phyloP scores from a whole-genome alignment of 768 basidiomycete species.

The Russula sp. region DNA sequence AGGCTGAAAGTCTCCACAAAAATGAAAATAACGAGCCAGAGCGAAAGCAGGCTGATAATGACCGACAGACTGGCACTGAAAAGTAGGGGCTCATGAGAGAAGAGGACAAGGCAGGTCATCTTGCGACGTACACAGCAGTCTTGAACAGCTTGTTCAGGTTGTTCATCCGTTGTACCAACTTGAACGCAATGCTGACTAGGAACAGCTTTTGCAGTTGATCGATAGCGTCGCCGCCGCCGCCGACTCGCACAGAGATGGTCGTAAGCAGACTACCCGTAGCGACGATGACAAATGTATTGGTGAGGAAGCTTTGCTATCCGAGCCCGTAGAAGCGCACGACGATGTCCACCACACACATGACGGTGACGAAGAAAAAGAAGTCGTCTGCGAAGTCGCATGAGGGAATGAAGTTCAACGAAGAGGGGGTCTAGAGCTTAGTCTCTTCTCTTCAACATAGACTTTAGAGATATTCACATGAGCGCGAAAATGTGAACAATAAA shows the following conservation, averaged over 20 bases:
- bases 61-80: too few species aligned
- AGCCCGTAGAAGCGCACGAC: conserved; percentile 74
- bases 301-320: conserved; percentile 73
- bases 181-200: conserved; percentile 88
- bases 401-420: background rate
- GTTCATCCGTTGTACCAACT: conserved; percentile 29
- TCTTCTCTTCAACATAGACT: too few species aligned
- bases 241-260: conserved; percentile 63
- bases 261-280: conserved; percentile 82
- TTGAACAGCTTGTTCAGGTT: too few species aligned
- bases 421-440: conserved; percentile 25
- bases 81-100: too few species aligned
- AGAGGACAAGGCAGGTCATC: too few species aligned
- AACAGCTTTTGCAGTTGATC: conserved; percentile 85
- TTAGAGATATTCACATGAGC: conserved; percentile 55
- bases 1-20: conserved; percentile 87
- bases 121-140: too few species aligned
- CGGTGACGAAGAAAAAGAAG: conserved; percentile 68
- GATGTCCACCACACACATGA: conserved; percentile 73
- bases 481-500: conserved; percentile 81
- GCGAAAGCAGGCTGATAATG: too few species aligned
- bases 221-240: conserved; percentile 41
- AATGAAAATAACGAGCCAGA: conserved; percentile 63
- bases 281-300: conserved; percentile 69
- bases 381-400: conserved; percentile 44